phyloP scores from a whole-genome alignment of 352 stramenopile species.

The Phytopythium sindhum region DNA sequence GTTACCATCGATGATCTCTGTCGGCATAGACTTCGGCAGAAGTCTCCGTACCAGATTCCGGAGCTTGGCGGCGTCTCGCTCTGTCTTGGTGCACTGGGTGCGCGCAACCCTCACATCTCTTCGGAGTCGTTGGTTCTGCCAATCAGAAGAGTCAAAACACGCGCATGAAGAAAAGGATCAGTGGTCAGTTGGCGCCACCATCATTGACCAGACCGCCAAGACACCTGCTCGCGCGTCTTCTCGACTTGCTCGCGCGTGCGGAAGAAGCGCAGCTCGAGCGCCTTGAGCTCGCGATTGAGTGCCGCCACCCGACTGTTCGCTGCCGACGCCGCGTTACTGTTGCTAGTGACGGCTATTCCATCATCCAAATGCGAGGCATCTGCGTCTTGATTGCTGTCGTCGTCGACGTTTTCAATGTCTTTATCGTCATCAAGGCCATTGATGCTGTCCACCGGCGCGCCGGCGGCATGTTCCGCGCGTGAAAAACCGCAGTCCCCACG shows the following conservation, averaged over 20 bases:
- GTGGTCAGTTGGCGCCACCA: not conserved
- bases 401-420: constrained; percentile 3
- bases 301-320: constrained; percentile 51
- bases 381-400: not conserved
- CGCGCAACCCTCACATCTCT: constrained; percentile 44
- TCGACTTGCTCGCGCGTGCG: constrained; percentile 69
- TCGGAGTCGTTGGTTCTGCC: constrained; percentile 53
- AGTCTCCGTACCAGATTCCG: constrained; percentile 36
- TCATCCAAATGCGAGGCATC: not conserved
- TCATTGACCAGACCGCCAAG: not conserved
- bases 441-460: not conserved
- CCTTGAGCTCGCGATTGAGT: constrained; percentile 70
- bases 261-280: constrained; percentile 74
- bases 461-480: not conserved
- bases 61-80: constrained; percentile 63
- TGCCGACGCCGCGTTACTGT: constrained; percentile 14
- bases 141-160: not conserved
- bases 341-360: constrained; percentile 14
- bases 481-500: not conserved
- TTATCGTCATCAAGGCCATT: not conserved
- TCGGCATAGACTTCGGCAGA: not conserved
- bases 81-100: constrained; percentile 32
- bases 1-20: not conserved
- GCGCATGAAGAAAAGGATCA: not conserved
- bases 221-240: constrained; percentile 62